phyloP scores from a whole-genome alignment of 2,329 filamentous ascomycete species.

The Onygenales sp. region DNA sequence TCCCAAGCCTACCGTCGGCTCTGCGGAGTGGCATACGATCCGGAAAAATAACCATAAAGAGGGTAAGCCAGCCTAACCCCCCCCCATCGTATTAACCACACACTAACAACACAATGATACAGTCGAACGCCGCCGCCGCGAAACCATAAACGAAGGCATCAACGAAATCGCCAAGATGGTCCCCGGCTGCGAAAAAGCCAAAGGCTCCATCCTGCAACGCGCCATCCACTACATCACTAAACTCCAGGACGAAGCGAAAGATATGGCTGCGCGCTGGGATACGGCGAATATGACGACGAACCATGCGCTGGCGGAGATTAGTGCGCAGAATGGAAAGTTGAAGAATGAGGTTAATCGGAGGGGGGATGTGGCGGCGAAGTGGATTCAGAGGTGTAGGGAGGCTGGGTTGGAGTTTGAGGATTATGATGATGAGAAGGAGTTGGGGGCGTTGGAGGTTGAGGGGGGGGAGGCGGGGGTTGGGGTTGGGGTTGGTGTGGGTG shows the following conservation, averaged over 20 bases:
- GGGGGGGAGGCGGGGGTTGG: background rate
- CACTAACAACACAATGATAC: background rate
- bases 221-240: conserved; percentile 92
- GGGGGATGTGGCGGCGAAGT: conserved; percentile 56
- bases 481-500: background rate
- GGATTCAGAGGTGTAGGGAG: conserved; percentile 38
- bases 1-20: conserved; percentile 81
- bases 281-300: conserved; percentile 35
- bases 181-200: conserved; percentile 97
- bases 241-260: conserved; percentile 44
- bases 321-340: conserved; percentile 87
- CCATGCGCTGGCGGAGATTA: conserved; percentile 65
- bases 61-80: conserved; percentile 50
- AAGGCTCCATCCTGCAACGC: conserved; percentile 88
- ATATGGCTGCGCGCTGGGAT: conserved; percentile 32
- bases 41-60: conserved; percentile 98
- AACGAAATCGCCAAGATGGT: conserved; percentile 98
- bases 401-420: conserved; percentile 41
- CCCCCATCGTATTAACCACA: background rate
- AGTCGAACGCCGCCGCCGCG: conserved; percentile 93
- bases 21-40: conserved; percentile 95
- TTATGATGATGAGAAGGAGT: conserved; percentile 35
- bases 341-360: conserved; percentile 82
- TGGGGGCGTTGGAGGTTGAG: conserved; percentile 19
- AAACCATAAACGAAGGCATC: conserved; percentile 98